Conservation (phyloP, 108 stramenopile species). For the Mediolabrus comicus region DNA sequence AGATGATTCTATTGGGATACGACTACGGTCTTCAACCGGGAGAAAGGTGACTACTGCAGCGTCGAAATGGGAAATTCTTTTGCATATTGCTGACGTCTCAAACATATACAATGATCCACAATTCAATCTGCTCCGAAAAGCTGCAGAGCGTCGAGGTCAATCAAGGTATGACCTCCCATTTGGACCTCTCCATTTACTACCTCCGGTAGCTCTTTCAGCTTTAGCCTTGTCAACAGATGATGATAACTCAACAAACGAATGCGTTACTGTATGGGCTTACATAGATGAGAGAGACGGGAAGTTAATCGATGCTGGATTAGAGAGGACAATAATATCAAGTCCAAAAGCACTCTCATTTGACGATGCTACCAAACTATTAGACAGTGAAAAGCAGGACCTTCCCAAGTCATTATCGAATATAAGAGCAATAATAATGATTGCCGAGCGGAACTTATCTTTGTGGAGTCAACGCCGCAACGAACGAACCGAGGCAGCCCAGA, state of each 20-base stretch:
- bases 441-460: conserved; percentile 53
- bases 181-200: conserved; percentile 78
- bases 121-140: conserved; percentile 38
- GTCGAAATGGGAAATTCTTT: conserved; percentile 79
- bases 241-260: conserved; percentile 48
- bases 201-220: conserved; percentile 67
- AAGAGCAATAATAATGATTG: conserved; percentile 51
- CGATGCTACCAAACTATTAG: conserved; percentile 59
- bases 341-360: conserved; percentile 65
- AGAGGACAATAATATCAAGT: conserved; percentile 65
- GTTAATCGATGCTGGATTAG: conserved; percentile 78
- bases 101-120: conserved; percentile 56
- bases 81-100: conserved; percentile 85
- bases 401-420: conserved; percentile 28
- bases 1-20: conserved; percentile 85
- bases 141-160: conserved; percentile 64
- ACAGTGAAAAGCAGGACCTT: conserved; percentile 20
- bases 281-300: conserved; percentile 79
- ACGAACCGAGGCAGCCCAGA: conserved; percentile 50
- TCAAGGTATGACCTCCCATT: conserved; percentile 82
- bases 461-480: conserved; percentile 55
- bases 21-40: conserved; percentile 65
- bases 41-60: conserved; percentile 54
- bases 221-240: conserved; percentile 51
- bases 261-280: conserved; percentile 86